A percentile compares a stretch with the other conserved stretches of the same genome.
Conservation (phyloP, 768 basidiomycete species). For the Lactarius hatsudake region DNA sequence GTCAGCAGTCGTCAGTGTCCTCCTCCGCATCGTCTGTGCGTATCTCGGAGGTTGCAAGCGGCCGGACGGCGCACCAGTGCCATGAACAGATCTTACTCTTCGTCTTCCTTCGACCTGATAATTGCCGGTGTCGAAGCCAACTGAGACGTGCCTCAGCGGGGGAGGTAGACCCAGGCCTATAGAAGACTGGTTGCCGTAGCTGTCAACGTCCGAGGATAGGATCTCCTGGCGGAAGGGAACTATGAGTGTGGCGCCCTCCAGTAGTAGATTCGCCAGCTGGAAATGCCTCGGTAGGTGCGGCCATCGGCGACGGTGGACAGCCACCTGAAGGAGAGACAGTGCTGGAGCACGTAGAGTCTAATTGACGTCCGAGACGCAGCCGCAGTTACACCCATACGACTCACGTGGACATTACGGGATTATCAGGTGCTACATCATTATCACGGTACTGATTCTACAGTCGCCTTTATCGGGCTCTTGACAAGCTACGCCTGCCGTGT, state of each 20-base stretch:
- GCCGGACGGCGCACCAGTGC: constrained; percentile 6
- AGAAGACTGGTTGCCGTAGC: constrained; percentile 20
- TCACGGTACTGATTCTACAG: too few relatives aligned
- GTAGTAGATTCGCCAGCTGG: constrained; percentile 32
- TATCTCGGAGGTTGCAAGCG: constrained; percentile 20
- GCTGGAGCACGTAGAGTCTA: neutral
- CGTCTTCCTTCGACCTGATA: constrained; percentile 31
- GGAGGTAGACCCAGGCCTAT: constrained; percentile 35
- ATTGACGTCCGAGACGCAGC: neutral
- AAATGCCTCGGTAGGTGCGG: constrained; percentile 12
- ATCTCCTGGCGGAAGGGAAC: constrained; percentile 35
- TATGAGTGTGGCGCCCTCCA: constrained; percentile 32
- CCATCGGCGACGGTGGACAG: constrained; percentile 5
- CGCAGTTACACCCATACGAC: neutral
- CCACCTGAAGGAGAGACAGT: neutral
- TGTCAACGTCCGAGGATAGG: constrained; percentile 16
- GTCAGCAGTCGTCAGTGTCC: constrained; percentile 23
- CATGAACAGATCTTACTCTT: constrained; percentile 35
- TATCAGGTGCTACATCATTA: neutral
- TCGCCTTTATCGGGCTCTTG: too few relatives aligned
- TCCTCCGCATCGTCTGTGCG: constrained; percentile 19
- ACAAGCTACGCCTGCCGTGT: too few relatives aligned
- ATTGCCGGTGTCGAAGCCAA: constrained; percentile 14
- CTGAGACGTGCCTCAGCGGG: constrained; percentile 19
- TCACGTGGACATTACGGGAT: neutral